These are phyloP conservation scores for Hymenoscyphus albidus DNA, from an alignment of 2,329 filamentous ascomycete species.

Conservation along the genomic window DNA sequence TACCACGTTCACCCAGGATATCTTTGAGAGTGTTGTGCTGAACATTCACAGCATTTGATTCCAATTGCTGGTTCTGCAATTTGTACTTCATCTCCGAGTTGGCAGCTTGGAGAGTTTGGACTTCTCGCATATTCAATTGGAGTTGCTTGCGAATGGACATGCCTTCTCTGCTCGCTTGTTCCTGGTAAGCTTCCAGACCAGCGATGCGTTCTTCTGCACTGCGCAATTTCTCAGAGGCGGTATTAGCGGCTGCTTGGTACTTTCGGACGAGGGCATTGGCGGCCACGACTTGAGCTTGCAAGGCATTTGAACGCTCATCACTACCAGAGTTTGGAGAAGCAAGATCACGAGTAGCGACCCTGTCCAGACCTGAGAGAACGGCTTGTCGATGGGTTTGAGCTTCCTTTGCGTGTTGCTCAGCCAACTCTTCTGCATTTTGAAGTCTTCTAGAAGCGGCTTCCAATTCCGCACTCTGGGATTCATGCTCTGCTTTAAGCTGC, in stretches of 20 bases:
- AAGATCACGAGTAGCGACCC: slow-evolving; percentile 56
- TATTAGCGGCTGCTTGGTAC: slow-evolving; percentile 84
- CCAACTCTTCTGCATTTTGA: slow-evolving; percentile 81
- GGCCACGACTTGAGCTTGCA: slow-evolving; percentile 75
- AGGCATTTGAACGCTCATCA: slow-evolving; percentile 63
- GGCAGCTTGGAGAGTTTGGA: slow-evolving; percentile 73
- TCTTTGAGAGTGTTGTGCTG: slow-evolving; percentile 93
- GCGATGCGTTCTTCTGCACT: slow-evolving; percentile 95
- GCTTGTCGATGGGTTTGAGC: slow-evolving; percentile 80
- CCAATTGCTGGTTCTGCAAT: slow-evolving; percentile 80
- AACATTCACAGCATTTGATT: slow-evolving; percentile 88
- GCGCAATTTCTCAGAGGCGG: slow-evolving; percentile 81
- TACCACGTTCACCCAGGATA: slow-evolving; percentile 82
- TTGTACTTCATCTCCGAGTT: slow-evolving; percentile 80
- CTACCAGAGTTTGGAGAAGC: slow-evolving; percentile 46
- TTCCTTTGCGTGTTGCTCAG: slow-evolving; percentile 82
- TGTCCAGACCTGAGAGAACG: slow-evolving; percentile 77
- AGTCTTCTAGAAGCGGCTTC: slow-evolving; percentile 70
- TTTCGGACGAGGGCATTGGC: slow-evolving; percentile 79
- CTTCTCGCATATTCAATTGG: slow-evolving; percentile 77
- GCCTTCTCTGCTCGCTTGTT: slow-evolving; percentile 91
- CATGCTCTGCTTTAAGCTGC: slow-evolving; percentile 77
- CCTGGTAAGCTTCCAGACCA: slow-evolving; percentile 92
- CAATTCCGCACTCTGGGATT: slow-evolving; percentile 73
- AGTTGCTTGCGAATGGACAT: slow-evolving; percentile 86